phyloP scores from a whole-genome alignment of 2,329 filamentous ascomycete species.

The Alternaria metachromatica region DNA sequence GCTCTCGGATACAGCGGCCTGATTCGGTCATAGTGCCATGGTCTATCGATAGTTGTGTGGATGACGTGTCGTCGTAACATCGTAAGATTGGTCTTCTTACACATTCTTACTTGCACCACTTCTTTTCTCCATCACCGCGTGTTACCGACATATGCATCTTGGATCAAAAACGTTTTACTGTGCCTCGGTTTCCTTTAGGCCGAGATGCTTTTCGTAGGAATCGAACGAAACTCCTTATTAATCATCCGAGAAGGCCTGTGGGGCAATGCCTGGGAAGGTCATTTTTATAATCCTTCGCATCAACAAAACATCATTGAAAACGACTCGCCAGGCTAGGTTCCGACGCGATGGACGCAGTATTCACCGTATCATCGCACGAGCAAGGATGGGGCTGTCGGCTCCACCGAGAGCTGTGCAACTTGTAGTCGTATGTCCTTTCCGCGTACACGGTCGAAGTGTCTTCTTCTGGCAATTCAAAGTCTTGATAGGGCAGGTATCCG shows the following conservation, averaged over 20 bases:
- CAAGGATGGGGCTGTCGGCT: neutral
- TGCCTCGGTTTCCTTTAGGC: neutral
- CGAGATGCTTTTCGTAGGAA: neutral
- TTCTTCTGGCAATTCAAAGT: neutral
- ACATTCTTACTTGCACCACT: neutral
- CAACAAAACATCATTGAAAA: neutral
- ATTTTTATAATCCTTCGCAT: neutral
- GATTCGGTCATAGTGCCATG: neutral
- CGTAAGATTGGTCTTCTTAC: neutral
- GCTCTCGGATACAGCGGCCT: neutral
- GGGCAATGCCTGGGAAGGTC: neutral
- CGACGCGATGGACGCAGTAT: neutral
- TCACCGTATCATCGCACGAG: neutral
- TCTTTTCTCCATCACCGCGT: neutral
- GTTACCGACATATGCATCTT: neutral
- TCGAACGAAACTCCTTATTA: neutral
- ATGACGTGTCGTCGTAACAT: neutral
- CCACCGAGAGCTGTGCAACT: neutral
- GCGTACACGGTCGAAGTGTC: neutral
- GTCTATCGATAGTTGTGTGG: neutral
- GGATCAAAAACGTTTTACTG: neutral
- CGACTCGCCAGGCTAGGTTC: neutral
- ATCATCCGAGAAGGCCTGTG: neutral
- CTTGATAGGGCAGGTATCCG: neutral
- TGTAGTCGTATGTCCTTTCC: conserved; percentile 1